Conservation (phyloP, 768 basidiomycete genomes). For the Rhodotorula taiwanensis region DNA sequence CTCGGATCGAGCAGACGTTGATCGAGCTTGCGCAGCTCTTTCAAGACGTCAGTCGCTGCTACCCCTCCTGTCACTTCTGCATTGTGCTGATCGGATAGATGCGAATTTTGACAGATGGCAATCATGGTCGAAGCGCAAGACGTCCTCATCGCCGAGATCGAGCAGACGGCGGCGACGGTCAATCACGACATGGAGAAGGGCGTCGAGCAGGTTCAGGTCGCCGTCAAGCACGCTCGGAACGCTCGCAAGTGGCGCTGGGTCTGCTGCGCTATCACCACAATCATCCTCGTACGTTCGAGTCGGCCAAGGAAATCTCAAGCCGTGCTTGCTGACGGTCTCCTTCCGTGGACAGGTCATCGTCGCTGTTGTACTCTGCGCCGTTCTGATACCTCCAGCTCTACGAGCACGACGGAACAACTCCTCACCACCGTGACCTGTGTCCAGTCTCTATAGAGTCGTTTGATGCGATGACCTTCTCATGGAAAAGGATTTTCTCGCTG, state of each 20-base stretch:
- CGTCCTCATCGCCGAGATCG: conserved; percentile 58
- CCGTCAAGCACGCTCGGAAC: conserved; percentile 71
- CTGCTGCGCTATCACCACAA: conserved; percentile 64
- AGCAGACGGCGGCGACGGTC: conserved; percentile 58
- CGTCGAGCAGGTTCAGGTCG: conserved; percentile 70
- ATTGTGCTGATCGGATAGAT: too few species aligned
- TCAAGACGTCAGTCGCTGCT: conserved; percentile 54
- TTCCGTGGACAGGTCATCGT: not conserved
- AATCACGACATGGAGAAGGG: conserved; percentile 63
- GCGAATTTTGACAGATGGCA: too few species aligned
- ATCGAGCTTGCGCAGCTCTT: conserved; percentile 78
- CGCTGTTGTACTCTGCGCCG: conserved; percentile 12
- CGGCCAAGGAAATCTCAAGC: not conserved
- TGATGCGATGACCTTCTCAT: too few species aligned
- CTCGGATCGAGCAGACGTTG: conserved; percentile 72
- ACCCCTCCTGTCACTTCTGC: not conserved
- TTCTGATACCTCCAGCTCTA: conserved; percentile 2
- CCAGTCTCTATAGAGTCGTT: too few species aligned
- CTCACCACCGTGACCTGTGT: too few species aligned
- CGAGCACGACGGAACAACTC: too few species aligned
- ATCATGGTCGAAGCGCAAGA: conserved; percentile 71
- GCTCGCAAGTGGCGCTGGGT: conserved; percentile 96
- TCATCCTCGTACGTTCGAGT: conserved; percentile 50
- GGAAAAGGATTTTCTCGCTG: too few species aligned
- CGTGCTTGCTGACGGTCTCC: not conserved